phyloP scores from a whole-genome alignment of 129 eudicot species.

The Escallonia herrerae region DNA sequence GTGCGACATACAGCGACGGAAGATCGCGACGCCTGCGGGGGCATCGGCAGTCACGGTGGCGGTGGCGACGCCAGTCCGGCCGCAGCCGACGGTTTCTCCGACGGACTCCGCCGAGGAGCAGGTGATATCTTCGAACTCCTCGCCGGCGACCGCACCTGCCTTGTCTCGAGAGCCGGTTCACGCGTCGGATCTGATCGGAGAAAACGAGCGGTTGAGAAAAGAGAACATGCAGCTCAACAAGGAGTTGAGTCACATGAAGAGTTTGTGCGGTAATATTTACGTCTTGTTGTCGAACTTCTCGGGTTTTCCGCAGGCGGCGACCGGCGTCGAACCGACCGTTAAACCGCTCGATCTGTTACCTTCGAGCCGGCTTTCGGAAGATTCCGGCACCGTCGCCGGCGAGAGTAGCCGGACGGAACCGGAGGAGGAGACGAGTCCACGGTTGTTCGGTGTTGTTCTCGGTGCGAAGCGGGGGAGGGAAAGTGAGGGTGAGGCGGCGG shows the following conservation, averaged over 20 bases:
- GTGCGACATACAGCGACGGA: constrained; percentile 88
- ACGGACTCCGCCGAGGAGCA: constrained; percentile 82
- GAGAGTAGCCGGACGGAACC: constrained; percentile 5
- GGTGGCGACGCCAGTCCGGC: constrained; percentile 20
- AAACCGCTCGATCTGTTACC: constrained; percentile 62
- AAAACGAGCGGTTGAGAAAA: constrained; percentile 60
- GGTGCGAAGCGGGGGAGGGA: constrained; percentile 67
- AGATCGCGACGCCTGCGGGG: constrained; percentile 21
- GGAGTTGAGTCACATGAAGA: constrained; percentile 71
- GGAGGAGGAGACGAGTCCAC: constrained; percentile 31
- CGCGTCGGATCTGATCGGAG: constrained; percentile 59
- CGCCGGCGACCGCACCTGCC: constrained; percentile 32
- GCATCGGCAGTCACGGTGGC: constrained; percentile 12
- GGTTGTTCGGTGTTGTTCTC: constrained; percentile 68
- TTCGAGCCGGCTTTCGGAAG: constrained; percentile 33
- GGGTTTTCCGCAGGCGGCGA: constrained; percentile 21
- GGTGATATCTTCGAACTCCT: constrained; percentile 69
- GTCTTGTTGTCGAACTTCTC: constrained; percentile 55
- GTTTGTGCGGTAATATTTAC: constrained; percentile 56
- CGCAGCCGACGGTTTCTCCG: constrained; percentile 40
- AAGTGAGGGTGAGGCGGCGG: constrained; percentile 25
- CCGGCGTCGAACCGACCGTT: constrained; percentile 14
- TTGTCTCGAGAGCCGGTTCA: constrained; percentile 21
- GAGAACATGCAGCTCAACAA: constrained; percentile 68
- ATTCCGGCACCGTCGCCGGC: constrained; percentile 8